These are phyloP conservation scores for Ambrosia hybrid DNA, from an alignment of 140 eudicot genomes.

Conservation along the genomic window DNA sequence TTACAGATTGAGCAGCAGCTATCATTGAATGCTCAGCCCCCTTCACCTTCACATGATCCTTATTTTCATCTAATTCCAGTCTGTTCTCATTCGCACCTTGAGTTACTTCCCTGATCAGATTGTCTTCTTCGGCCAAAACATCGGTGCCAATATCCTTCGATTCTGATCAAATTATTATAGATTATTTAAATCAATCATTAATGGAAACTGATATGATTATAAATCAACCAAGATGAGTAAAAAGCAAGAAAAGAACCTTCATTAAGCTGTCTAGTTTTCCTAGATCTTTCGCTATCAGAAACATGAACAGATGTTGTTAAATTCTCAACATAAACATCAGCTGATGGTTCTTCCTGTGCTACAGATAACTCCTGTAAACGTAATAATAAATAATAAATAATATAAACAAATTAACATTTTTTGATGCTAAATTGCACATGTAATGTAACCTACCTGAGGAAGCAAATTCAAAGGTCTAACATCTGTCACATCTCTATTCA, in stretches of 20 bases:
- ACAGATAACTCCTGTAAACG: conserved; percentile 22
- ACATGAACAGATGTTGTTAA: neutral
- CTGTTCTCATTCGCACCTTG: neutral
- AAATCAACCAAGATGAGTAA: neutral
- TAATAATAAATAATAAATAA: no score
- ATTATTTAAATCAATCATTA: no score
- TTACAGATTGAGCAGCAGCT: conserved; percentile 27
- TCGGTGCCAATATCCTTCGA: neutral
- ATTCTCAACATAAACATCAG: neutral
- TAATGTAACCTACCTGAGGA: conserved; percentile 12
- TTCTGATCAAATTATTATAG: neutral
- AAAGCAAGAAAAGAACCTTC: conserved; percentile 19
- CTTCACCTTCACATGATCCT: conserved; percentile 4
- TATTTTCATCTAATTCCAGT: conserved; percentile 3
- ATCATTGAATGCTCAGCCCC: conserved; percentile 13
- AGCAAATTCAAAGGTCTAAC: conserved; percentile 7
- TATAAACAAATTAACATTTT: no score
- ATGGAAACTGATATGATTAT: no score
- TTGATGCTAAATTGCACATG: neutral
- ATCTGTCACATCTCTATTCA: conserved; percentile 20
- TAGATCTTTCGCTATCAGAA: conserved; percentile 7
- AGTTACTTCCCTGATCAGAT: conserved; percentile 6
- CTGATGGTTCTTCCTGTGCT: conserved; percentile 16
- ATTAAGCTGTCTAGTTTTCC: conserved; percentile 27
- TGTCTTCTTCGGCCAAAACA: neutral